phyloP scores from a whole-genome alignment of 2,329 filamentous ascomycete genomes.

The Lachnellula arida region DNA sequence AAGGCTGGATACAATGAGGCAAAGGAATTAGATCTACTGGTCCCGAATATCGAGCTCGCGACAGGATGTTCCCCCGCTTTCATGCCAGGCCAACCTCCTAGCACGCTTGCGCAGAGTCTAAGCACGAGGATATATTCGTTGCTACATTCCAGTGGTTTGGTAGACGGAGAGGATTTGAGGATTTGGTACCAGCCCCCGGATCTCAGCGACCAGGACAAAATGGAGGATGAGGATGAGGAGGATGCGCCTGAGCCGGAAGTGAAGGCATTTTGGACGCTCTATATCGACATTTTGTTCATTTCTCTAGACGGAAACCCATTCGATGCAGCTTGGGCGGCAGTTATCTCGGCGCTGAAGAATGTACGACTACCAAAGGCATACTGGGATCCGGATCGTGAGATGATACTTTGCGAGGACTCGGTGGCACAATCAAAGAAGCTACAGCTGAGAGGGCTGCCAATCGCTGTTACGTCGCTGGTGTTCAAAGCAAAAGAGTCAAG shows the following conservation, averaged over 20 bases:
- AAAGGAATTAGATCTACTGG: slow-evolving; percentile 66
- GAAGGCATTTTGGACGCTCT: slow-evolving; percentile 91
- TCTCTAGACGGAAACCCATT: slow-evolving; percentile 89
- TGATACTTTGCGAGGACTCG: slow-evolving; percentile 67
- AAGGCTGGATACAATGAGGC: slow-evolving; percentile 39
- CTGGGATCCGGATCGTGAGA: slow-evolving; percentile 80
- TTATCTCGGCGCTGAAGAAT: slow-evolving; percentile 74
- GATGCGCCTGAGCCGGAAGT: slow-evolving; percentile 42
- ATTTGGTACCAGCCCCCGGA: slow-evolving; percentile 60
- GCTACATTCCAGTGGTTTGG: slow-evolving; percentile 64
- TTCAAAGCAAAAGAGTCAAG: slow-evolving; percentile 55
- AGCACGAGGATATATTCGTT: slow-evolving; percentile 72
- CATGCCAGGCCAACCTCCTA: slow-evolving; percentile 78
- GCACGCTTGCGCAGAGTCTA: slow-evolving; percentile 74
- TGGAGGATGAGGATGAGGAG: slow-evolving; percentile 33
- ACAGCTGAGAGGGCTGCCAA: slow-evolving; percentile 59
- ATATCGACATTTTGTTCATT: slow-evolving; percentile 92
- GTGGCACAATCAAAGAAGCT: slow-evolving; percentile 51
- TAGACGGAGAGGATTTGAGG: slow-evolving; percentile 63
- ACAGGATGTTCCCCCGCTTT: slow-evolving; percentile 87
- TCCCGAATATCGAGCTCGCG: slow-evolving; percentile 88
- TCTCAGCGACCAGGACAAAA: slow-evolving; percentile 42
- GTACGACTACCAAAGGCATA: slow-evolving; percentile 72
- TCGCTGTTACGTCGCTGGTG: slow-evolving; percentile 73
- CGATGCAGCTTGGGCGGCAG: slow-evolving; percentile 82